Evolutionary conservation across 2,329 filamentous ascomycete genomes (phyloP), one percentile per base, ranked within the genome.

Genomic region (Herpomyces periplanetae): DNA sequence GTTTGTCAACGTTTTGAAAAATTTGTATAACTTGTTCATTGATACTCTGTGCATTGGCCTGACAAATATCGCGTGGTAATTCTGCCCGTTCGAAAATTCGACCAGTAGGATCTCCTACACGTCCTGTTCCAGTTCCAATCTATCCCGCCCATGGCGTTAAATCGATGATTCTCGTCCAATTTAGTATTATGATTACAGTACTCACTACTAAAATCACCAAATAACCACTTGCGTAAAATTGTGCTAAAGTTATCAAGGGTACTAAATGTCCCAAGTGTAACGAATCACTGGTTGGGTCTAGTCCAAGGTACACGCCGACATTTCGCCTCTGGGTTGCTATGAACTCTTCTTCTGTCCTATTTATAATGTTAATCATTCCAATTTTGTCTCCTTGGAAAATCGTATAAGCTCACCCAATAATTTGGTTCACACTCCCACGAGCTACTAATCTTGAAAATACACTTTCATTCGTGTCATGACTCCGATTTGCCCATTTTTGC

Each of bases 181-280:
- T 5, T 9, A 5, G 3, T 7, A 11, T 4, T 10, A 2, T 4
- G 11, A 17, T 13, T 11, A 5, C 4, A 15, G 15, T 24, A 22
- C 43, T 38, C 23, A 45, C 40, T 21, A 80, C 42, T 15, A 52
- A 58, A 19, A 64, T 43, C 11, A 59, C 47, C 13, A 51, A 44
- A 34, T 61, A 59, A 10, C 68, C 66, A 32, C 71, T 46, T 26
- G 71, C 44, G 39, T 68, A 69, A 43, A 73, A 51, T 61, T 65
- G 75, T 40, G 69, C 71, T 10, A 75, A 43, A 8, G 63, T 53
- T 66, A 80, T 80, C 21, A 75, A 44, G 10, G 68, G 62, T 7
- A 80, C 43, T 4, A 84, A 44, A 32, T 84, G 65, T 22, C 68
- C 68, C 17, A 80, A 44, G 30, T 84, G 68, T 23, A 80, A 42